Evolutionary conservation across 805 yeast genomes (phyloP).

Genomic region (Myxozyma mucilagina): DNA sequence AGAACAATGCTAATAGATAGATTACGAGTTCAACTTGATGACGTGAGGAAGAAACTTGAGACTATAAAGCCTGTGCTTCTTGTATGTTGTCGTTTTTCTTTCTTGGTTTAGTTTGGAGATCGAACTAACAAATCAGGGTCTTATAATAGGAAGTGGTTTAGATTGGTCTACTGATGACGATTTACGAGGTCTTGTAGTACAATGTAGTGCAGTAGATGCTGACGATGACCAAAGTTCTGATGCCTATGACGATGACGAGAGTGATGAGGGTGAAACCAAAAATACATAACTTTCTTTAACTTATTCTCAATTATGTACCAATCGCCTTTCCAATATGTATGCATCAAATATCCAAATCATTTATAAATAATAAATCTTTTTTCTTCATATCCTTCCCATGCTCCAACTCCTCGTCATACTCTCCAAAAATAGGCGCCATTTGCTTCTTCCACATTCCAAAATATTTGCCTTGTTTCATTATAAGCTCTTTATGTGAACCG

Average conservation of each 20-base stretch:
- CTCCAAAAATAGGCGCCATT: conserved; percentile 3
- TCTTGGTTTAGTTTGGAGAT: not conserved
- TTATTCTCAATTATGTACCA: not conserved
- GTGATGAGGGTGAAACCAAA: not conserved
- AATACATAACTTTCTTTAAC: not conserved
- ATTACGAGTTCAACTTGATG: not conserved
- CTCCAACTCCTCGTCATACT: not conserved
- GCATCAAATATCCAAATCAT: conserved; percentile 7
- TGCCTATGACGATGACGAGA: not conserved
- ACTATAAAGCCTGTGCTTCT: conserved; percentile 21
- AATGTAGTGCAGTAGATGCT: conserved; percentile 15
- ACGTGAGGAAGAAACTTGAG: conserved; percentile 9
- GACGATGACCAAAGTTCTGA: conserved; percentile 4
- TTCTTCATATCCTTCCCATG: not conserved
- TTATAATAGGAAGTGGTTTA: conserved; percentile 23
- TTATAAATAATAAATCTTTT: not conserved
- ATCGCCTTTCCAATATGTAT: not conserved
- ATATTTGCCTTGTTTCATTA: conserved; percentile 25
- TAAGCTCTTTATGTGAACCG: conserved; percentile 38
- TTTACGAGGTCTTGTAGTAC: conserved; percentile 17
- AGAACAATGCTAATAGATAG: not conserved
- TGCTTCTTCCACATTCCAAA: conserved; percentile 24
- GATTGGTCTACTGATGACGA: conserved; percentile 19
- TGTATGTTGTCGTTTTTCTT: conserved; percentile 5
- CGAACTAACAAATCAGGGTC: conserved; percentile 4